Percentiles rank a stretch among this genome's conserved stretches.
Conservation (phyloP, 495 filamentous ascomycete species). For the Penicillium daleae region DNA sequence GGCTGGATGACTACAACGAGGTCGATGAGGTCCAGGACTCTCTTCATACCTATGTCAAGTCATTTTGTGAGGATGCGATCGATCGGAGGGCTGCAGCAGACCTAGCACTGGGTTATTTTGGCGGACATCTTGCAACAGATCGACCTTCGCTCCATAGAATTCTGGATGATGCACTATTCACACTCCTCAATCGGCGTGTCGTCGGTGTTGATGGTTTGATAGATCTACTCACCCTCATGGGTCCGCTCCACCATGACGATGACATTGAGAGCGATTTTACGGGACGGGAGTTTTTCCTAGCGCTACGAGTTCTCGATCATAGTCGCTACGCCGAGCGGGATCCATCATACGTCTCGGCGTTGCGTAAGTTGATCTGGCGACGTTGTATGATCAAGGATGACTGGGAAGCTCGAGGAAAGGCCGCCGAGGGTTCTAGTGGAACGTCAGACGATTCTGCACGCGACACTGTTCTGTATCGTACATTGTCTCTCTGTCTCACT, state of each 20-base stretch:
- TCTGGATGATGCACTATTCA: constrained; percentile 65
- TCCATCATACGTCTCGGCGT: constrained; percentile 54
- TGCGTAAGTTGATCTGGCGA: constrained; percentile 80
- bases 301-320: constrained; percentile 67
- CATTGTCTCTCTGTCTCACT: constrained; percentile 36
- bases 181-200: constrained; percentile 67
- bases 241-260: constrained; percentile 34
- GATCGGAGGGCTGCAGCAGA: constrained; percentile 78
- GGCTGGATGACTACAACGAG: constrained; percentile 62
- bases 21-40: constrained; percentile 74
- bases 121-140: constrained; percentile 55
- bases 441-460: constrained; percentile 28
- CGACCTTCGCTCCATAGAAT: constrained; percentile 65
- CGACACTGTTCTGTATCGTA: constrained; percentile 39
- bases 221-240: constrained; percentile 80
- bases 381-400: constrained; percentile 78
- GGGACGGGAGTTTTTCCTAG: constrained; percentile 67
- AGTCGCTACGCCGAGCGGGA: constrained; percentile 53
- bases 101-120: constrained; percentile 71
- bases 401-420: constrained; percentile 60
- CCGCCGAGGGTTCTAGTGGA: constrained; percentile 33
- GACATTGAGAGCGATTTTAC: constrained; percentile 42
- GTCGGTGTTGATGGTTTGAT: constrained; percentile 70
- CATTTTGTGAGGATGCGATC: constrained; percentile 65
- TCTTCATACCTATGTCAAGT: constrained; percentile 63